Evolutionary conservation across 495 filamentous ascomycete species (phyloP).

Genomic region (Parathielavia appendiculata): DNA sequence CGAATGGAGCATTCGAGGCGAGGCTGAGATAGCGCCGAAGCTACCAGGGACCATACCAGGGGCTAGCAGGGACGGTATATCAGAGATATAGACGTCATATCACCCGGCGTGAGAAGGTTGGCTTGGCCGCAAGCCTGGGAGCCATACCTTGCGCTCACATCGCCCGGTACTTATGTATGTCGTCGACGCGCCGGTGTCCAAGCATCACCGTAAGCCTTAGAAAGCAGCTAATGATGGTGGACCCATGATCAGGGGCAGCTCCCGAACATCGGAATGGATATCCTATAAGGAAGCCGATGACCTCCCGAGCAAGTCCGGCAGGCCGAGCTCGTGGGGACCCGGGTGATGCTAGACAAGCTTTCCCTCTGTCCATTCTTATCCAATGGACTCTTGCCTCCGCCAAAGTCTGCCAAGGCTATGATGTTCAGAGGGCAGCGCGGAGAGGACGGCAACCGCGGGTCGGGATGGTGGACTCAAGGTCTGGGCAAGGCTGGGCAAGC

Average conservation of each 20-base stretch:
- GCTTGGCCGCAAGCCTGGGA: neutral
- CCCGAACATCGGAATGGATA: neutral
- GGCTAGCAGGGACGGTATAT: neutral
- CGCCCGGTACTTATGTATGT: neutral
- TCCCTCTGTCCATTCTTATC: neutral
- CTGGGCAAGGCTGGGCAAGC: neutral
- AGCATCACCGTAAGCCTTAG: neutral
- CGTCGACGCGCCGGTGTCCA: neutral
- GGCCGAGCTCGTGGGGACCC: neutral
- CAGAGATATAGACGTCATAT: conserved; percentile 13
- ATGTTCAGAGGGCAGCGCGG: neutral
- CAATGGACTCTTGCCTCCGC: neutral
- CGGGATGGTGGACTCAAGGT: neutral
- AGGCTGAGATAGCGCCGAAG: neutral
- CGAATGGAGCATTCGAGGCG: neutral
- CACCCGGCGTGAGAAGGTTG: neutral
- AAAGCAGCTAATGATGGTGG: conserved; percentile 3
- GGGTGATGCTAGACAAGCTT: neutral
- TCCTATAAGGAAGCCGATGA: neutral
- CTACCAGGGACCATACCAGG: neutral
- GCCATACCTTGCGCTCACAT: neutral
- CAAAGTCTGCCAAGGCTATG: neutral
- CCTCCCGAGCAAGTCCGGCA: neutral
- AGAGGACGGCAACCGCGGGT: neutral
- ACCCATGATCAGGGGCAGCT: neutral